These are phyloP conservation scores for Pythium pyrilobum DNA, from an alignment of 352 stramenopile genomes.

Conservation along the genomic window DNA sequence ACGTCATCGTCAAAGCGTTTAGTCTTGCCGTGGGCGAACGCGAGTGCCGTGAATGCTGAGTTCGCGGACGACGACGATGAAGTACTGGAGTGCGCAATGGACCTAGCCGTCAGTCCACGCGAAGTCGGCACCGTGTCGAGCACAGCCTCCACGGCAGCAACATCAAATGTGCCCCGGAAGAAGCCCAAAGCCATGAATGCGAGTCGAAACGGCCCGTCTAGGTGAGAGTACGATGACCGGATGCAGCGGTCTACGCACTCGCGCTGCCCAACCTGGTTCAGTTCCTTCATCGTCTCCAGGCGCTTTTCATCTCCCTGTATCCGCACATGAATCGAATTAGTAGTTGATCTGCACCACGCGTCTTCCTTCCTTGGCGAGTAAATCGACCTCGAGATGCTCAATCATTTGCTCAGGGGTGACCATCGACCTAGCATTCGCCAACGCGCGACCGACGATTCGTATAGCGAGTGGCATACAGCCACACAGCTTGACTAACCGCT, in stretches of 20 bases:
- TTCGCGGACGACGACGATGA: constrained; percentile 16
- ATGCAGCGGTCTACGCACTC: constrained; percentile 80
- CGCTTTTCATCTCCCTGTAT: constrained; percentile 53
- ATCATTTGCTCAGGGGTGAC: constrained; percentile 78
- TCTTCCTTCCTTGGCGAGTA: too few species aligned
- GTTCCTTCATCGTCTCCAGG: constrained; percentile 64
- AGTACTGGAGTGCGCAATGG: constrained; percentile 13
- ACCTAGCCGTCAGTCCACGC: constrained; percentile 1
- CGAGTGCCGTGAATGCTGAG: constrained; percentile 25
- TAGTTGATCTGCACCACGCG: too few species aligned
- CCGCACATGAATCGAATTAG: too few species aligned
- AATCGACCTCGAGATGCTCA: constrained; percentile 50
- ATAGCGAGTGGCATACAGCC: constrained; percentile 72
- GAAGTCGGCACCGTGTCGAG: constrained; percentile 19
- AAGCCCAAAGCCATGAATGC: constrained; percentile 81
- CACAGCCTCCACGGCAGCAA: constrained; percentile 58
- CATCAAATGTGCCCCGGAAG: constrained; percentile 70
- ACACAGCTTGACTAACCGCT: constrained; percentile 58
- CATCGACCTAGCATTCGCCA: constrained; percentile 65
- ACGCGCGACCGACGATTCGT: constrained; percentile 62
- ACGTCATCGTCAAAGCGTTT: constrained; percentile 39
- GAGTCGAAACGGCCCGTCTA: constrained; percentile 53
- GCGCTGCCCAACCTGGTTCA: constrained; percentile 73
- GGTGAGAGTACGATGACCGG: constrained; percentile 71
- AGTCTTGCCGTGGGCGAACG: not conserved